phyloP scores from a whole-genome alignment of 495 filamentous ascomycete genomes.

The Penicillium flavigenum region DNA sequence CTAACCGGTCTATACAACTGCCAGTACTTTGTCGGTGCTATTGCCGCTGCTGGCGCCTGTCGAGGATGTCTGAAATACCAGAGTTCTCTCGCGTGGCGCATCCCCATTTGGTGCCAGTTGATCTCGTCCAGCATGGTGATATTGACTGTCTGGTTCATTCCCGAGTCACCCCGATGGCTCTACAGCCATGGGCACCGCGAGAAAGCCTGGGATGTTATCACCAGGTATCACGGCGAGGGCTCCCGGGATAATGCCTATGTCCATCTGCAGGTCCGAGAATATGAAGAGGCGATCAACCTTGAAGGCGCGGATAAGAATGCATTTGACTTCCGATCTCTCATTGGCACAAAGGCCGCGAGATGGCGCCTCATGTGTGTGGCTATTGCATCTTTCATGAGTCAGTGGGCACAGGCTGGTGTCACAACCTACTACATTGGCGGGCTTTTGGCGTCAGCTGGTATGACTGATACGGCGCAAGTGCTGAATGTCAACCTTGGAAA shows the following conservation, averaged over 20 bases:
- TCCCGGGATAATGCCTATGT: slow-evolving; percentile 48
- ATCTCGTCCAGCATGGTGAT: slow-evolving; percentile 45
- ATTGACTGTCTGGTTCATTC: slow-evolving; percentile 10
- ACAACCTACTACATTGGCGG: slow-evolving; percentile 46
- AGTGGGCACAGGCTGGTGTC: slow-evolving; percentile 49
- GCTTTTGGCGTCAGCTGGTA: slow-evolving; percentile 4
- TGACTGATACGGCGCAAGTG: slow-evolving; percentile 6
- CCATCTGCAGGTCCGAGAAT: slow-evolving; percentile 54
- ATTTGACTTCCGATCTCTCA: slow-evolving; percentile 61
- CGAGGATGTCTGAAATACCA: slow-evolving; percentile 35
- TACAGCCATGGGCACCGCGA: slow-evolving; percentile 51
- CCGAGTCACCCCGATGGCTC: slow-evolving; percentile 40
- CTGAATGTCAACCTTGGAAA: slow-evolving; percentile 19
- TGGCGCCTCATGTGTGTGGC: slow-evolving; percentile 57
- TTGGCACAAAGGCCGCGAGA: slow-evolving; percentile 52
- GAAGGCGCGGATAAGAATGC: slow-evolving; percentile 57
- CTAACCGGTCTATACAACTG: slow-evolving; percentile 57
- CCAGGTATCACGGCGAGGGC: slow-evolving; percentile 57
- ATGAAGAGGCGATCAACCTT: slow-evolving; percentile 50
- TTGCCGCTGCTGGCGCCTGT: slow-evolving; percentile 34
- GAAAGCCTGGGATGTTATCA: slow-evolving; percentile 46
- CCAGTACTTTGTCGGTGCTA: slow-evolving; percentile 54
- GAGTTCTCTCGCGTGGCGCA: slow-evolving; percentile 50
- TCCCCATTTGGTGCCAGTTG: slow-evolving; percentile 63
- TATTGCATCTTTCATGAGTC: slow-evolving; percentile 49